Base-by-base conservation (phyloP, 2,329 filamentous ascomycete species). In the Penicillium verrucosum region DNA sequence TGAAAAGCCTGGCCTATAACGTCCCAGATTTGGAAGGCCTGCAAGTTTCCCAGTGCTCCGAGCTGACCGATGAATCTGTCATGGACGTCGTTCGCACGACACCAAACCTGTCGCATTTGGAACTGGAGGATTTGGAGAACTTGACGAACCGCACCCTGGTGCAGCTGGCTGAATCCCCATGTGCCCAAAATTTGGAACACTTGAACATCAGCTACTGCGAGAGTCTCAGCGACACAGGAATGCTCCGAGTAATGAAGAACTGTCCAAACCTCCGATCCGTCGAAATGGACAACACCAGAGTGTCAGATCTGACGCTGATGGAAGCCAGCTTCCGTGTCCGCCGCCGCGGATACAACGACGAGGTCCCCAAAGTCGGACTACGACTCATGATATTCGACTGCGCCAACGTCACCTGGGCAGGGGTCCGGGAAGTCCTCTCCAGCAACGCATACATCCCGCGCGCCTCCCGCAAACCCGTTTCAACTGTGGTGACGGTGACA, bases 191-290 rank as follows among this genome's bases (percentile, higher is more conserved):
- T 23, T 80, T 99, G 7, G 82, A 89, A 63, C 92, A 97, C 69
- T 81, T 97, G 6, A 92, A 90, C 52, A 82, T 97, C 64, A 93
- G 90, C 67, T 96, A 92, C 72, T 99, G 94, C 71, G 93, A 96
- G 71, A 86, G 84, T 54, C 75, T 99, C 2, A 87, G 91, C 25
- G 94, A 97, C 69, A 77, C 80, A 0, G 93, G 93, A 54, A 89
- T 97, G 83, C 80, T 96, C 0, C 89, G 89, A 0, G 79, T 97
- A 2, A 80, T 97, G 64, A 90, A 91, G 68, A 83, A 81, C 30
- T 96, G 92, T 72, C 81, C 82, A 0, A 81, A 77, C 14, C 81
- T 97, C 14, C 80, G 80, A 46, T 89, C 82, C 30, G 77, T 96
- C 14, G 90, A 95, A 51, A 87, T 97, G 81, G 94, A 99, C 77